A percentile compares a stretch with the other conserved stretches of the same genome.
Conservation (phyloP, 352 stramenopile genomes). For the Phytophthora pinifolia region DNA sequence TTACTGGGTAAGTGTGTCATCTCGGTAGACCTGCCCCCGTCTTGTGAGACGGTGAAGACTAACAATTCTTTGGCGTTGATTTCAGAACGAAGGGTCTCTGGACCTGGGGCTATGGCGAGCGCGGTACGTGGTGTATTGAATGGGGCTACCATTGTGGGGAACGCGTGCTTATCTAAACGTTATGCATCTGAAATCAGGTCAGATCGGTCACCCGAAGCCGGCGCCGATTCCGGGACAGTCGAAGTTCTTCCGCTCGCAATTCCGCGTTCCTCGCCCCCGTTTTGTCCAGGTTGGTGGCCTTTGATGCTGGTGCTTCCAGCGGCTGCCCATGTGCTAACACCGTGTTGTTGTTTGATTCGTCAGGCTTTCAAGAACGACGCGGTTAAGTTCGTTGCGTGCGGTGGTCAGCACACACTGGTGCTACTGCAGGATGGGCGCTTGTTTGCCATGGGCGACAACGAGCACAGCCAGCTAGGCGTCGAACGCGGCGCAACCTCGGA, state of each 20-base stretch:
- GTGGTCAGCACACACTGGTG: constrained; percentile 70
- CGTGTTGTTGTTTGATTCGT: background rate
- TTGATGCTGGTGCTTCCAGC: background rate
- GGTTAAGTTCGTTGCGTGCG: constrained; percentile 63
- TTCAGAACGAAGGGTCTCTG: constrained; percentile 64
- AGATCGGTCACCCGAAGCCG: constrained; percentile 71
- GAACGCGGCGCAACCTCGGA: constrained; percentile 30
- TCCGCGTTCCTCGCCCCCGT: constrained; percentile 63
- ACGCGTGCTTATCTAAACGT: background rate
- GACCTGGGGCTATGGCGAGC: constrained; percentile 77
- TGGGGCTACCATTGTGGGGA: background rate
- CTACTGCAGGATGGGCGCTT: constrained; percentile 60
- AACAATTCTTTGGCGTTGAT: background rate
- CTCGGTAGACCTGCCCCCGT: too few species aligned
- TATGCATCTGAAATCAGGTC: constrained; percentile 29
- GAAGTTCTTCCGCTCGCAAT: constrained; percentile 81
- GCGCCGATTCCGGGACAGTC: constrained; percentile 49
- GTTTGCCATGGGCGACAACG: constrained; percentile 76
- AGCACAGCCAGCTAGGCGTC: constrained; percentile 65
- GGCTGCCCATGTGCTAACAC: background rate
- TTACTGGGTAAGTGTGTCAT: constrained; percentile 38
- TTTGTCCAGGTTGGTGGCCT: constrained; percentile 54
- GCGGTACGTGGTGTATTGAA: constrained; percentile 21
- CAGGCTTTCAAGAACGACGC: constrained; percentile 57
- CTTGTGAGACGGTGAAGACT: background rate